Evolutionary conservation across 2,329 filamentous ascomycete genomes (phyloP).

Genomic region (Colletotrichum camelliae): DNA sequence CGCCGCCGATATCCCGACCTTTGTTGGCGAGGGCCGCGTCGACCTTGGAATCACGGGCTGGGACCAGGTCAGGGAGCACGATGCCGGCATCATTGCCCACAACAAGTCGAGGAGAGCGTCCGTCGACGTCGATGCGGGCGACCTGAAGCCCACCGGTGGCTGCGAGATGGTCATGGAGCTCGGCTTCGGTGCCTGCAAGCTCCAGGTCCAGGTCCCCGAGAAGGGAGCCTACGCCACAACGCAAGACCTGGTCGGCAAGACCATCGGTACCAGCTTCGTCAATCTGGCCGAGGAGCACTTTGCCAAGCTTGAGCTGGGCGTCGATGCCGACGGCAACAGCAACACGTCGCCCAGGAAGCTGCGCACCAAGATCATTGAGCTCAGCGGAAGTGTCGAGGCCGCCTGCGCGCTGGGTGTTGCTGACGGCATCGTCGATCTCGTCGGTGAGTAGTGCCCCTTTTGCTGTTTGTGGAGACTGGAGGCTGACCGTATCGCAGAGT

Average conservation of each 20-base stretch:
- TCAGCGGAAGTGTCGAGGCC: slow-evolving; percentile 96
- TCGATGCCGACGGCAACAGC: slow-evolving; percentile 44
- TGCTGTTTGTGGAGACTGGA: background rate
- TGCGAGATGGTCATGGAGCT: slow-evolving; percentile 91
- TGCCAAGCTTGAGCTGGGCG: slow-evolving; percentile 70
- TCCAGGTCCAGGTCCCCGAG: slow-evolving; percentile 96
- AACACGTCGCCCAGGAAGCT: slow-evolving; percentile 55
- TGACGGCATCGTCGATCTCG: slow-evolving; percentile 96
- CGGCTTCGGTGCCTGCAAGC: slow-evolving; percentile 86
- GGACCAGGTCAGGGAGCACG: slow-evolving; percentile 92
- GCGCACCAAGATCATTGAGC: slow-evolving; percentile 88
- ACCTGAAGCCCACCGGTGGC: slow-evolving; percentile 59
- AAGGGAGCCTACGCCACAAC: slow-evolving; percentile 75
- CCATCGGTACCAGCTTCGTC: slow-evolving; percentile 95
- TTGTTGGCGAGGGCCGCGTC: slow-evolving; percentile 92
- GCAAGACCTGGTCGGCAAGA: slow-evolving; percentile 85
- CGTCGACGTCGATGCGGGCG: slow-evolving; percentile 47
- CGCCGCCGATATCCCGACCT: slow-evolving; percentile 95
- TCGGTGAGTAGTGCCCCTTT: slow-evolving; percentile 66
- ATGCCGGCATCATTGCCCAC: slow-evolving; percentile 62
- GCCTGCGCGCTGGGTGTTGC: slow-evolving; percentile 95
- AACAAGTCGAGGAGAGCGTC: slow-evolving; percentile 55
- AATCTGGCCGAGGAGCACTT: slow-evolving; percentile 86
- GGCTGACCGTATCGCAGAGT: slow-evolving; percentile 64
- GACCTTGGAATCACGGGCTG: slow-evolving; percentile 94